A percentile compares a stretch with the other conserved stretches of the same genome.
Conservation (phyloP, 352 stramenopile genomes). For the Globisporangium solare region DNA sequence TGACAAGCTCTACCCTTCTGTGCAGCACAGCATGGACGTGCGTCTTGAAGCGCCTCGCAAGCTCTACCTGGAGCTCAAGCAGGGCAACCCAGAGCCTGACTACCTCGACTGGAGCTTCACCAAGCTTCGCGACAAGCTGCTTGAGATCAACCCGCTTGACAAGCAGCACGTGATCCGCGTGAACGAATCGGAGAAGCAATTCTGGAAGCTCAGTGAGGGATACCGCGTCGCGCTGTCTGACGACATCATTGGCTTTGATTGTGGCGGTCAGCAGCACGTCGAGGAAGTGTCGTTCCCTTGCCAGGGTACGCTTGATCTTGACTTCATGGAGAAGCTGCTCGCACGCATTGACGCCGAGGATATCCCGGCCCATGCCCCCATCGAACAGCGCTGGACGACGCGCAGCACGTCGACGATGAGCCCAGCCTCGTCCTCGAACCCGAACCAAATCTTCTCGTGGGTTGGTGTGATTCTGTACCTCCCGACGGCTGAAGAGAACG, state of each 20-base stretch:
- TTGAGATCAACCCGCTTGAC: conserved; percentile 86
- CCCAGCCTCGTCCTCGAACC: conserved; percentile 80
- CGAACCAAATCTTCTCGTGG: conserved; percentile 89
- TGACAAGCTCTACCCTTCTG: conserved; percentile 37
- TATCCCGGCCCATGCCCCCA: conserved; percentile 94
- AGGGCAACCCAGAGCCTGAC: conserved; percentile 48
- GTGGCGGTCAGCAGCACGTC: conserved; percentile 97
- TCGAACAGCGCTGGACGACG: conserved; percentile 97
- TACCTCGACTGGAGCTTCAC: conserved; percentile 81
- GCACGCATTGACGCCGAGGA: conserved; percentile 88
- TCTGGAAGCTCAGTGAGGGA: conserved; percentile 93
- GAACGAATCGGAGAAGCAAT: conserved; percentile 94
- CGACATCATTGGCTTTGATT: conserved; percentile 98
- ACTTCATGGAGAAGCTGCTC: conserved; percentile 93
- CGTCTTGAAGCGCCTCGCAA: conserved; percentile 72
- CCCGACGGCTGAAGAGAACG: conserved; percentile 53
- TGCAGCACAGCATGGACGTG: conserved; percentile 46
- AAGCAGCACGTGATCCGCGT: conserved; percentile 91
- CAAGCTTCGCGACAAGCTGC: conserved; percentile 78
- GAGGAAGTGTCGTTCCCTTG: conserved; percentile 95
- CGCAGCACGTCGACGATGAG: conserved; percentile 91
- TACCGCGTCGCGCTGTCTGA: conserved; percentile 90
- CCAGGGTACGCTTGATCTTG: conserved; percentile 76
- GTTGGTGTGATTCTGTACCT: conserved; percentile 98
- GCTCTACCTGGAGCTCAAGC: conserved; percentile 71